Percentiles rank a stretch among this genome's conserved stretches.
Evolutionary conservation across 805 yeast genomes (phyloP).

Genomic region (Wickerhamiella occidentalis): DNA sequence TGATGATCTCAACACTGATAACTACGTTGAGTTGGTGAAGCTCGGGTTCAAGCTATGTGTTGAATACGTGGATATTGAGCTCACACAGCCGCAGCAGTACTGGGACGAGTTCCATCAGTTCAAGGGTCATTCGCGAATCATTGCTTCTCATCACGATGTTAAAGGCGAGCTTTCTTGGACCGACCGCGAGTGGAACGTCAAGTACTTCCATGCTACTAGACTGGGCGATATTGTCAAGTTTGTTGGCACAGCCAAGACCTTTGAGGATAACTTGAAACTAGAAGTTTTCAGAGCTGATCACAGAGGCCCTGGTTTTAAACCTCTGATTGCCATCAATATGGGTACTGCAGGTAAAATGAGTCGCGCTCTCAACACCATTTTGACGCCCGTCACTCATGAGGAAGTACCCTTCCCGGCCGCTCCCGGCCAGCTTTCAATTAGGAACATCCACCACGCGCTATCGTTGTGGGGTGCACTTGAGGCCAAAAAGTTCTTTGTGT

Average conservation of each 20-base stretch:
- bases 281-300: slow-evolving; percentile 57
- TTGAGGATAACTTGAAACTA: slow-evolving; percentile 56
- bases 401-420: slow-evolving; percentile 60
- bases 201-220: slow-evolving; percentile 53
- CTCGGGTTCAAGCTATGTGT: slow-evolving; percentile 69
- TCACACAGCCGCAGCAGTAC: slow-evolving; percentile 49
- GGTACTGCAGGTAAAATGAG: slow-evolving; percentile 66
- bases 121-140: slow-evolving; percentile 53
- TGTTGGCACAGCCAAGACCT: slow-evolving; percentile 58
- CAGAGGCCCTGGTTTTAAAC: slow-evolving; percentile 31
- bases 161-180: slow-evolving; percentile 52
- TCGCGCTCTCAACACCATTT: slow-evolving; percentile 55
- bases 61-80: slow-evolving; percentile 69
- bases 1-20: slow-evolving; percentile 43
- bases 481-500: slow-evolving; percentile 52
- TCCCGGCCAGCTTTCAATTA: slow-evolving; percentile 63
- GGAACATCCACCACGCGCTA: slow-evolving; percentile 47
- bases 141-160: slow-evolving; percentile 76
- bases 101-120: slow-evolving; percentile 39
- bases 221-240: slow-evolving; percentile 67
- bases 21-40: slow-evolving; percentile 39
- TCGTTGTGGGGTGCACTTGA: slow-evolving; percentile 51
- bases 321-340: slow-evolving; percentile 77
- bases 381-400: slow-evolving; percentile 78
- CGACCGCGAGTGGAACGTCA: slow-evolving; percentile 59